Conservation (phyloP, 345 rosid species). For the Eucalyptus marginata region DNA sequence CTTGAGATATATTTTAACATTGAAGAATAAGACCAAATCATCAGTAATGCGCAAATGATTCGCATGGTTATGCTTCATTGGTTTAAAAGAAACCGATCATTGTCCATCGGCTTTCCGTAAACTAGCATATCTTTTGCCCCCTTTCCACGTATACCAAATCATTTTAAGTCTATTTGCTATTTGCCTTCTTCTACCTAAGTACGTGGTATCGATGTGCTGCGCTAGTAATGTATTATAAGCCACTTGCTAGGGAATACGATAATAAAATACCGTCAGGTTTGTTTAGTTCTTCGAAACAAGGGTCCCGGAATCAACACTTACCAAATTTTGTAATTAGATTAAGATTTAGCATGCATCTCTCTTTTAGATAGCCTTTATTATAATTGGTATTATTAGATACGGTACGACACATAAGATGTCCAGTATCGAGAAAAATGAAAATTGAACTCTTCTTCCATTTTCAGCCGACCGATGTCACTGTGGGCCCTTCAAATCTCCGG, state of each 20-base stretch:
- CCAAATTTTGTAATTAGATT: not conserved
- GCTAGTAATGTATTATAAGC: not conserved
- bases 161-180: not conserved
- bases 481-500: not conserved
- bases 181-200: not conserved
- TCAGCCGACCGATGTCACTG: not conserved
- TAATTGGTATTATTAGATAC: not conserved
- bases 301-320: not conserved
- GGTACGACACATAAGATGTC: not conserved
- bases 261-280: not conserved
- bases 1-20: too few species aligned
- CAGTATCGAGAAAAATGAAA: not conserved
- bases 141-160: not conserved
- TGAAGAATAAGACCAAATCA: too few species aligned
- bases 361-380: not conserved
- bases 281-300: not conserved
- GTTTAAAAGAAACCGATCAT: not conserved
- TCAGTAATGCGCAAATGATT: too few species aligned
- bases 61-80: not conserved
- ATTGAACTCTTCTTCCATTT: not conserved
- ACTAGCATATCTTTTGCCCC: not conserved
- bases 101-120: not conserved
- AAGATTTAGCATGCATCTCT: not conserved
- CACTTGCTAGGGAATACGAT: not conserved
- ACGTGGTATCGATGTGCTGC: fast-evolving